Evolutionary conservation across 2,329 filamentous ascomycete genomes (phyloP).

Genomic region (Rutstroemia sp.): DNA sequence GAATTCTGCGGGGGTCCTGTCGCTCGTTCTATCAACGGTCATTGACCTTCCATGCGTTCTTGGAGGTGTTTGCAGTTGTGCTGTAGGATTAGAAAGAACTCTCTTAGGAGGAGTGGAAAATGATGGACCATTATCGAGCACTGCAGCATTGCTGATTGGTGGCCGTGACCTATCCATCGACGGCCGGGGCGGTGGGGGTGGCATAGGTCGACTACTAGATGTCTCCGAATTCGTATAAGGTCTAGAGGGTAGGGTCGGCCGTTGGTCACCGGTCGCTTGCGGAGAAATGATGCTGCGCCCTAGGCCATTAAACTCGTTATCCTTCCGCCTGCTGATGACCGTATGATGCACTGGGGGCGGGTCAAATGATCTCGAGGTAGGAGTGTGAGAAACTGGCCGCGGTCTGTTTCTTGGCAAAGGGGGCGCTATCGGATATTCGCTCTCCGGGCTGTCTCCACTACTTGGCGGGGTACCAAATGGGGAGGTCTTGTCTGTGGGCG

Average conservation of each 20-base stretch:
- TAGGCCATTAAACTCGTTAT: conserved; percentile 36
- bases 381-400: conserved; percentile 36
- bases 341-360: conserved; percentile 47
- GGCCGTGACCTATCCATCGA: conserved; percentile 23
- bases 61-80: conserved; percentile 37
- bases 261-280: conserved; percentile 35
- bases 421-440: conserved; percentile 40
- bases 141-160: conserved; percentile 9
- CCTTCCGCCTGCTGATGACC: conserved; percentile 36
- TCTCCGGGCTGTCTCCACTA: conserved; percentile 55
- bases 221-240: conserved; percentile 30
- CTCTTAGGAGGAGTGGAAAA: conserved; percentile 34
- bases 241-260: conserved; percentile 43
- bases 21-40: conserved; percentile 41
- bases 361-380: conserved; percentile 35
- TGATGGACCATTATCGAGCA: conserved; percentile 4
- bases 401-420: conserved; percentile 45
- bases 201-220: conserved; percentile 22
- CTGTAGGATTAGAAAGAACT: conserved; percentile 39
- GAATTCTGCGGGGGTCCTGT: conserved; percentile 33
- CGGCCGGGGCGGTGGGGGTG: conserved; percentile 24
- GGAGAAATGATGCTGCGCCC: conserved; percentile 33
- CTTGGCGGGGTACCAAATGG: conserved; percentile 84
- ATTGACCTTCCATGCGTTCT: conserved; percentile 41
- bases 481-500: conserved; percentile 41